Conservation (phyloP, 768 basidiomycete species). For the Coprinellus micaceus region DNA sequence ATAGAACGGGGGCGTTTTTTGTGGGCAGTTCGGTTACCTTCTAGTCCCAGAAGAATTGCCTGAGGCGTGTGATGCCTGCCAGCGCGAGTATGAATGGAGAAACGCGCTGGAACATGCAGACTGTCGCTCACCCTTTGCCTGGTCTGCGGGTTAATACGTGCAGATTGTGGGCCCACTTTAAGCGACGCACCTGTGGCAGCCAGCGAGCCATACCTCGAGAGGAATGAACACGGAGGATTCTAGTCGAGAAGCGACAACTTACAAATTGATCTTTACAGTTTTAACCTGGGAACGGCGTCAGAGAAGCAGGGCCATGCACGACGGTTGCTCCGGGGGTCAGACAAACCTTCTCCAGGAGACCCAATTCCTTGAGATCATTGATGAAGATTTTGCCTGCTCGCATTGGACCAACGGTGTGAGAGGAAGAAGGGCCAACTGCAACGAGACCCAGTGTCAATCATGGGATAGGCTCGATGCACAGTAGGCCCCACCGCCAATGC, state of each 20-base stretch:
- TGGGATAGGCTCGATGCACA: background rate
- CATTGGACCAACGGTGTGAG: conserved; percentile 64
- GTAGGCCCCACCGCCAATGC: conserved; percentile 63
- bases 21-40: conserved; percentile 38
- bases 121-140: conserved; percentile 69
- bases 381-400: conserved; percentile 89
- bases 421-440: conserved; percentile 49
- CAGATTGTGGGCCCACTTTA: conserved; percentile 3
- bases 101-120: background rate
- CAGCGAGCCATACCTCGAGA: conserved; percentile 76
- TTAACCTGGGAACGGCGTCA: conserved; percentile 46
- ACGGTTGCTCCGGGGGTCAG: background rate
- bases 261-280: conserved; percentile 84
- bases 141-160: conserved; percentile 2
- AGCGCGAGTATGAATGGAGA: background rate
- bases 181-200: conserved; percentile 77
- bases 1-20: conserved; percentile 9
- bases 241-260: conserved; percentile 21
- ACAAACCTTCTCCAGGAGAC: conserved; percentile 62
- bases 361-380: conserved; percentile 63
- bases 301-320: background rate
- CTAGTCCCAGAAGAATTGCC: conserved; percentile 78
- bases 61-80: conserved; percentile 82
- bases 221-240: background rate
- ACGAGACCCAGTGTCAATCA: conserved; percentile 7